phyloP scores from a whole-genome alignment of 2,329 filamentous ascomycete genomes.

The Lasiodiplodia theobromae region DNA sequence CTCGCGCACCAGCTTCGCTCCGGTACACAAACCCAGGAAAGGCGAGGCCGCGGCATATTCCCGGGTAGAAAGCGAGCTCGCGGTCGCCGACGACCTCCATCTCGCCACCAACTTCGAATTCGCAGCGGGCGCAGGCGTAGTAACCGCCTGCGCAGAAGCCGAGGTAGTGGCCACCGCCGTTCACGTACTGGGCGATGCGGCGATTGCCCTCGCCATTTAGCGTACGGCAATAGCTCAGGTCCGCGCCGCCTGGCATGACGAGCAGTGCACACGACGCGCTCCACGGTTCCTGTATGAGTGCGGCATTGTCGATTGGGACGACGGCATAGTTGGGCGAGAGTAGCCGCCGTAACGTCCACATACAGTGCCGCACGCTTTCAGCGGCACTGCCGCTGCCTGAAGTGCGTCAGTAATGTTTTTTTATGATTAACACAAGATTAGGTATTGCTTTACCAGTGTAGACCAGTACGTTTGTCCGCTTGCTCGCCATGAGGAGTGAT shows the following conservation, averaged over 20 bases:
- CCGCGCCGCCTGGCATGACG: constrained; percentile 90
- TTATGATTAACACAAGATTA: background rate
- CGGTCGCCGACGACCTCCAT: constrained; percentile 86
- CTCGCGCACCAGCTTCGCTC: constrained; percentile 82
- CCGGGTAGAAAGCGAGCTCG: constrained; percentile 89
- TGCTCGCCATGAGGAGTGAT: constrained; percentile 62
- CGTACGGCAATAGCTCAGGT: constrained; percentile 85
- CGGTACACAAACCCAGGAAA: constrained; percentile 91
- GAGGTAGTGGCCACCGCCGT: constrained; percentile 82
- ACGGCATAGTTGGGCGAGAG: constrained; percentile 93
- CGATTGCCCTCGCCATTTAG: constrained; percentile 90
- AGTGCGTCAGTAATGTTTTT: constrained; percentile 23
- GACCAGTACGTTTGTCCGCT: constrained; percentile 87
- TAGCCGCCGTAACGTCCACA: constrained; percentile 84
- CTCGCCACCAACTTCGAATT: constrained; percentile 87
- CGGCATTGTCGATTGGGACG: constrained; percentile 78
- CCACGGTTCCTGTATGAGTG: constrained; percentile 92
- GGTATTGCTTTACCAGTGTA: constrained; percentile 73
- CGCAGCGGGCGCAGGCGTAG: constrained; percentile 80
- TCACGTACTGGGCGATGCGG: constrained; percentile 83
- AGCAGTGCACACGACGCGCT: constrained; percentile 83
- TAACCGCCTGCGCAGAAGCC: constrained; percentile 96
- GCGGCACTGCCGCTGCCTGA: constrained; percentile 83
- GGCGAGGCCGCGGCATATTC: constrained; percentile 82
- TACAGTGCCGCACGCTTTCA: constrained; percentile 87